These are phyloP conservation scores for Hevea brasiliensis DNA, from an alignment of 345 rosid species.

Conservation along the genomic window DNA sequence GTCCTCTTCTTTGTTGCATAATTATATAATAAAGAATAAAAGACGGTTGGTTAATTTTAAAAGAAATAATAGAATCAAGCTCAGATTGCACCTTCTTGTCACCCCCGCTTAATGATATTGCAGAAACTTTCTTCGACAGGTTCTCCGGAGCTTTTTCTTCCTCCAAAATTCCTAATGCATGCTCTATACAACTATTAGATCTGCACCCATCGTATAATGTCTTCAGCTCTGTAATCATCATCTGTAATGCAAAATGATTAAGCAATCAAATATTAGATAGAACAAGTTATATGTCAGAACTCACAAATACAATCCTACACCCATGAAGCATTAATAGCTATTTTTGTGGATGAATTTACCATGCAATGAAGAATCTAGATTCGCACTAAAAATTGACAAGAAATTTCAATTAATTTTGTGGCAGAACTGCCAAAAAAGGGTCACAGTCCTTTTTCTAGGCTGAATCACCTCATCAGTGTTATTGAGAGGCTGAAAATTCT, in stretches of 20 bases:
- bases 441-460: neutral
- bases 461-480: constrained; percentile 56
- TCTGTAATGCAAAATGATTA: constrained; percentile 36
- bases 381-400: neutral
- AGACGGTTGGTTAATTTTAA: neutral
- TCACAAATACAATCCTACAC: neutral
- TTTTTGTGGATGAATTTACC: neutral
- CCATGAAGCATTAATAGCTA: neutral
- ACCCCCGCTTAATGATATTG: constrained; percentile 58
- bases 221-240: constrained; percentile 58
- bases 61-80: neutral
- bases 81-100: constrained; percentile 58
- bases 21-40: neutral
- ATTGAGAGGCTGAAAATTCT: constrained; percentile 41
- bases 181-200: constrained; percentile 89
- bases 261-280: neutral
- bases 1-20: neutral
- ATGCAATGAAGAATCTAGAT: neutral
- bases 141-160: constrained; percentile 76
- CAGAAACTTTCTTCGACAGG: constrained; percentile 70
- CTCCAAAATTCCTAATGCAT: constrained; percentile 81
- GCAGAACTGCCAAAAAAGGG: neutral
- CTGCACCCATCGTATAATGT: constrained; percentile 64
- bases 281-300: neutral
- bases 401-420: neutral